Evolutionary conservation across 495 filamentous ascomycete genomes (phyloP).

Genomic region (Chaetomium fimeti): DNA sequence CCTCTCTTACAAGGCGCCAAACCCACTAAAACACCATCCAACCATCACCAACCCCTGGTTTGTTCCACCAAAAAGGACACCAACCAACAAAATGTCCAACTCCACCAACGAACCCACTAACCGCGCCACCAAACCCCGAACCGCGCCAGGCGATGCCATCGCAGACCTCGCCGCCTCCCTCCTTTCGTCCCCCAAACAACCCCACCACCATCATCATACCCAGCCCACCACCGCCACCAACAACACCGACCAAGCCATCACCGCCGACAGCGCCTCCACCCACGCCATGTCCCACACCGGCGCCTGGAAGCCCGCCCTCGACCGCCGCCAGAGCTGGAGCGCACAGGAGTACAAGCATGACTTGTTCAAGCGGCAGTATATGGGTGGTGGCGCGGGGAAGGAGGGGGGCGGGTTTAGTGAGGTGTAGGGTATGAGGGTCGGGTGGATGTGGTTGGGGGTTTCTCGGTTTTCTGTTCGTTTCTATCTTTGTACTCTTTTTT

Average conservation of each 20-base stretch:
- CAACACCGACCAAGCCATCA: background rate
- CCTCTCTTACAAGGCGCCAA: background rate
- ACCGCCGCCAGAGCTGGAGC: constrained; percentile 48
- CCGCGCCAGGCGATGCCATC: background rate
- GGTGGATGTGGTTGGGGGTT: background rate
- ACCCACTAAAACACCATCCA: constrained; percentile 3
- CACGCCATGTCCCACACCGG: constrained; percentile 40
- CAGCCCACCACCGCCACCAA: background rate
- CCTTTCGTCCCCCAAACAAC: constrained; percentile 2
- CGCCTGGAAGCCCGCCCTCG: constrained; percentile 46
- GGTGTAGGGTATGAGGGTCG: background rate
- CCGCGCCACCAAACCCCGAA: background rate
- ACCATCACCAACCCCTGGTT: background rate
- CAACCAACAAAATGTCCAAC: background rate
- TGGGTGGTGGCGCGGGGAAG: constrained; percentile 23
- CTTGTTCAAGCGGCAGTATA: constrained; percentile 35
- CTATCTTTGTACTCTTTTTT: background rate
- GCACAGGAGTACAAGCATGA: constrained; percentile 49
- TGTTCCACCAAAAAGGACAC: no score
- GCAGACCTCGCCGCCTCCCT: constrained; percentile 3
- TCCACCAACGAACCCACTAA: background rate
- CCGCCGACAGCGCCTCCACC: constrained; percentile 25
- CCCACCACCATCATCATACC: background rate
- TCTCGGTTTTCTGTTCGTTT: background rate
- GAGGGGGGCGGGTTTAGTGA: constrained; percentile 32